phyloP scores from a whole-genome alignment of 306 rosid genomes.

The Malus domestica region DNA sequence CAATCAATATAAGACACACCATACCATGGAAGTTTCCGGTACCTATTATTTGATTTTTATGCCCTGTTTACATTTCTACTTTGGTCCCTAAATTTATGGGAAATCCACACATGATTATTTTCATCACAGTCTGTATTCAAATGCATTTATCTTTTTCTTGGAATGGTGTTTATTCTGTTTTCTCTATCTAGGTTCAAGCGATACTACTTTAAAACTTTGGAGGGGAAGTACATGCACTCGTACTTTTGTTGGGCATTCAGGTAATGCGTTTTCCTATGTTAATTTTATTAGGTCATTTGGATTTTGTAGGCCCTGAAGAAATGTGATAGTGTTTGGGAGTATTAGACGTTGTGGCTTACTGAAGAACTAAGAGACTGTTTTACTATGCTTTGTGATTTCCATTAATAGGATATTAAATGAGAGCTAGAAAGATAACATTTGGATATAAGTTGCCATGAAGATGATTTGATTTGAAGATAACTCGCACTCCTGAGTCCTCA shows the following conservation, averaged over 20 bases:
- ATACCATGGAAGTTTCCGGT: neutral
- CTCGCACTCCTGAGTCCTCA: neutral
- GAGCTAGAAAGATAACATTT: neutral
- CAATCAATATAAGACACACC: neutral
- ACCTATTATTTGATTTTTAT: neutral
- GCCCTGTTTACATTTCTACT: neutral
- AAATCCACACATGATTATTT: too few relatives aligned
- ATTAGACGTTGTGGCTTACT: neutral
- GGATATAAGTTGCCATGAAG: neutral
- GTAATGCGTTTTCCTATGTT: conserved; percentile 11
- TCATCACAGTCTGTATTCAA: neutral
- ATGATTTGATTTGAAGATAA: neutral
- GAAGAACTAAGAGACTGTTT: neutral
- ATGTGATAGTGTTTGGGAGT: neutral
- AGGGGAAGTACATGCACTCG: conserved; percentile 68
- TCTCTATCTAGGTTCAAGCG: conserved; percentile 67
- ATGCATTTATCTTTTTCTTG: neutral
- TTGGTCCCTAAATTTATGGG: neutral
- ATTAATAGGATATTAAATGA: neutral
- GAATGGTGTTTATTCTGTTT: conserved; percentile 20
- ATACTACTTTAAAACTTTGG: conserved; percentile 82
- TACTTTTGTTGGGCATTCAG: conserved; percentile 86
- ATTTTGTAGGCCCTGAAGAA: neutral
- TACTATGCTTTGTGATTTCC: neutral
- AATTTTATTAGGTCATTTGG: neutral